A percentile compares a stretch with the other conserved stretches of the same genome.
These are phyloP conservation scores for Straminergon stramineum DNA, from an alignment of 225 moss, liverwort and hornwort species.

Conservation along the genomic window DNA sequence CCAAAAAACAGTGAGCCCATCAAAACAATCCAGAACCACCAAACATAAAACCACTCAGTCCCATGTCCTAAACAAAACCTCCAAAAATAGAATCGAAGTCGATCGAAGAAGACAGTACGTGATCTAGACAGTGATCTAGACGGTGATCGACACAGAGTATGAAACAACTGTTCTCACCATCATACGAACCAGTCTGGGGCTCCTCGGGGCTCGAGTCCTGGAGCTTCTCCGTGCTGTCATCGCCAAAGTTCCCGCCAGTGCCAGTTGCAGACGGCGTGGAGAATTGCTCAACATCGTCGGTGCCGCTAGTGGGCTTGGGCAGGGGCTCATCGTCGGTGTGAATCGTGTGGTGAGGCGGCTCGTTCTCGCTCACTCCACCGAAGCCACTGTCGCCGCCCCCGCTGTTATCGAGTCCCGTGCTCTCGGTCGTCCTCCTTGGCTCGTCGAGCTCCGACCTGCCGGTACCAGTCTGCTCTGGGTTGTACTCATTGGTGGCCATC, in stretches of 20 bases:
- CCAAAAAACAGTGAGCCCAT: background rate
- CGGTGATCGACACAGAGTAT: too few relatives aligned
- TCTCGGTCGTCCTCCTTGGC: slow-evolving; percentile 19
- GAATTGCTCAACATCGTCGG: background rate
- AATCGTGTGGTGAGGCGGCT: slow-evolving; percentile 25
- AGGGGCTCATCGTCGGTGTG: slow-evolving; percentile 23
- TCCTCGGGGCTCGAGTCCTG: background rate
- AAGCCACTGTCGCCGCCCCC: background rate
- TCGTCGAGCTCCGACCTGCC: slow-evolving; percentile 10
- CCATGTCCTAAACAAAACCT: too few relatives aligned
- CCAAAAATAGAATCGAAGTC: background rate
- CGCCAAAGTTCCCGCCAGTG: background rate
- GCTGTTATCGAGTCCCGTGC: background rate
- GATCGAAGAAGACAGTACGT: background rate
- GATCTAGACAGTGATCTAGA: too few relatives aligned
- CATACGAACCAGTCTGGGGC: background rate
- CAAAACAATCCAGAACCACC: background rate
- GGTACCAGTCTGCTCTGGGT: background rate
- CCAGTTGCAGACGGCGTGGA: background rate
- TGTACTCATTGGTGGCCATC: slow-evolving; percentile 1
- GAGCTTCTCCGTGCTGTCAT: background rate
- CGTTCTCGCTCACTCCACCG: slow-evolving; percentile 13
- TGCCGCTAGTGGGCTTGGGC: slow-evolving; percentile 5
- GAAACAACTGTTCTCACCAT: background rate
- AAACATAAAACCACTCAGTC: too few relatives aligned